These are phyloP conservation scores for Geosmithia putterillii DNA, from an alignment of 2,329 filamentous ascomycete species.

Conservation along the genomic window DNA sequence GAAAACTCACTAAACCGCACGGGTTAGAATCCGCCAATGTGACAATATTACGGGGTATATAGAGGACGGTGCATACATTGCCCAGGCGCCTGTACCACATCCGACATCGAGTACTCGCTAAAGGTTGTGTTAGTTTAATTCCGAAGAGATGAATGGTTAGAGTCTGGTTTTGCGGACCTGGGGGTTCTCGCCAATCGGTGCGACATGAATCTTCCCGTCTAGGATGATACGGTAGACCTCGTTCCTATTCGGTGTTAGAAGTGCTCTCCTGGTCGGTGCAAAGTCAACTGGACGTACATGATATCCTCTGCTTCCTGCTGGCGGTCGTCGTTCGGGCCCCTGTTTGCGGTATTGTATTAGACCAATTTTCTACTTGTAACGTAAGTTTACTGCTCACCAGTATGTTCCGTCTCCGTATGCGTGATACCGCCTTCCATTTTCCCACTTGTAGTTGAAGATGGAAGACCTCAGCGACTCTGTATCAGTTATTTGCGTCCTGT, in stretches of 20 bases:
- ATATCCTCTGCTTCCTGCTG: constrained; percentile 15
- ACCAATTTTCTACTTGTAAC: too few species aligned
- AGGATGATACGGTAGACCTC: constrained; percentile 14
- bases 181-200: constrained; percentile 16
- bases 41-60: background rate
- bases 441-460: constrained; percentile 5
- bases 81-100: constrained; percentile 24
- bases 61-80: constrained; percentile 9
- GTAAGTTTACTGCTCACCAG: background rate
- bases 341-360: constrained; percentile 3
- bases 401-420: constrained; percentile 31
- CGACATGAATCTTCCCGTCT: constrained; percentile 16
- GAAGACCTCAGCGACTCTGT: background rate
- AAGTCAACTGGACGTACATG: constrained; percentile 6
- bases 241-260: constrained; percentile 5
- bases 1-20: constrained; percentile 43
- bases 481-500: background rate
- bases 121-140: background rate
- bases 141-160: background rate
- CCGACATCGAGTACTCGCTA: constrained; percentile 20
- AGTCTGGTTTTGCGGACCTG: constrained; percentile 8
- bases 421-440: constrained; percentile 36
- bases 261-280: background rate
- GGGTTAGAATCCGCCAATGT: constrained; percentile 12
- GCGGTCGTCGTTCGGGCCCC: constrained; percentile 14